phyloP scores from a whole-genome alignment of 1,284 basidiomycete genomes.

The Leccinum subspadiceum region DNA sequence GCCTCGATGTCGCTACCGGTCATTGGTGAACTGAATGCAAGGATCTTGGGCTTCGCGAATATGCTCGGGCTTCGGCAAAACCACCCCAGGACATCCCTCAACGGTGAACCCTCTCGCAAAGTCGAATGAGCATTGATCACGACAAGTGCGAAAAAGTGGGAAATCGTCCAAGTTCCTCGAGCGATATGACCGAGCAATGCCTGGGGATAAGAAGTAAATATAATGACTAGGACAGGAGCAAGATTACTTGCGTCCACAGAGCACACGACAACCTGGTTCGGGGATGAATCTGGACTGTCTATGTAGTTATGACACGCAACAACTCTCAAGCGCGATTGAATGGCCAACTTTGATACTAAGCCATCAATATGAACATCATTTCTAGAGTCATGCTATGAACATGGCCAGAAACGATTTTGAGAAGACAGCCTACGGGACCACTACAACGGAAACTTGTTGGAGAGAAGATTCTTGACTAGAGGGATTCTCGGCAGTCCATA shows the following conservation, averaged over 20 bases:
- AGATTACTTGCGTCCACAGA: constrained; percentile 35
- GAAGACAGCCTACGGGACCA: constrained; percentile 21
- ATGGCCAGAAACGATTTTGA: not conserved
- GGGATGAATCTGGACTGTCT: constrained; percentile 29
- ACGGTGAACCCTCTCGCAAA: constrained; percentile 28
- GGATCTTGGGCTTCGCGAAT: constrained; percentile 41
- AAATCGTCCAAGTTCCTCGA: constrained; percentile 35
- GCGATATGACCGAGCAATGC: constrained; percentile 30
- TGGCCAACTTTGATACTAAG: constrained; percentile 18
- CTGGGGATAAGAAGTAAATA: constrained; percentile 22
- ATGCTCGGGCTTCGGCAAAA: constrained; percentile 41
- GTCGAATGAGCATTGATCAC: constrained; percentile 38
- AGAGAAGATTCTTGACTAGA: not conserved
- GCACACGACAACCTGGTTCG: constrained; percentile 39
- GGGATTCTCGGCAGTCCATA: constrained; percentile 15
- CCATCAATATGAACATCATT: constrained; percentile 13
- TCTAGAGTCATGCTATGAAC: constrained; percentile 17
- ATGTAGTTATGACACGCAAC: constrained; percentile 19
- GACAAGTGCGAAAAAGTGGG: constrained; percentile 44
- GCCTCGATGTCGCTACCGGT: constrained; percentile 33
- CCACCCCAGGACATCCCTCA: constrained; percentile 44
- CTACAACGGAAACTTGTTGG: constrained; percentile 18
- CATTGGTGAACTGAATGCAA: constrained; percentile 40
- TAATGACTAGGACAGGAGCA: constrained; percentile 1
- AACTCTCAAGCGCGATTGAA: constrained; percentile 21